Evolutionary conservation across 2,329 filamentous ascomycete species (phyloP), one percentile per base, ranked within the genome.

Genomic region (Microdochium paspali): DNA sequence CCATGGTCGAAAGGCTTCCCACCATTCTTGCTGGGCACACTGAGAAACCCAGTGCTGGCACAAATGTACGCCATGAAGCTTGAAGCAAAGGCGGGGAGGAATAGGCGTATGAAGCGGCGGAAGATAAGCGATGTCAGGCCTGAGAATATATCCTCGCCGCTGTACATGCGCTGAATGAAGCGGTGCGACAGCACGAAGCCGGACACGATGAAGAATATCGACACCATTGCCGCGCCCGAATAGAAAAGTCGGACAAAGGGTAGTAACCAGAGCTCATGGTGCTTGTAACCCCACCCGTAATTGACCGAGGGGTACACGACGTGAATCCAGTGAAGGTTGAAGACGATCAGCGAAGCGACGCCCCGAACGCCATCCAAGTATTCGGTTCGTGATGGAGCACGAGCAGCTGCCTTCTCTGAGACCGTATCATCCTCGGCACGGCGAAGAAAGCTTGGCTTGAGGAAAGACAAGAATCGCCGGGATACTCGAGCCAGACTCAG

Each of bases 191-290:
- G 58, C 30, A 68, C 66, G 49, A 64, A 68, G 23, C 67, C 67
- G 7, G 66, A 68, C 26, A 70, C 66, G 47, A 69, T 63, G 53
- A 69, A 68, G 53, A 70, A 70, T 7, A 69, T 61, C 15, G 64
- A 58, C 4, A 70, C 67, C 64, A 67, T 68, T 21, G 66, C 62
- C 18, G 63, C 60, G 15, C 65, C 66, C 1, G 62, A 64, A 51
- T 61, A 63, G 25, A 67, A 48, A 30, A 69, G 56, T 51, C 66
- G 61, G 23, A 69, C 39, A 43, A 68, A 64, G 9, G 67, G 67
- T 23, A 69, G 51, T 47, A 69, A 58, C 49, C 66, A 57, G 24
- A 59, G 51, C 1, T 57, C 59, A 24, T 59, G 49, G 53, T 52
- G 58, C 39, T 61, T 58, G 46, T 64, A 66, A 26, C 64, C 59